phyloP scores from a whole-genome alignment of 2,329 filamentous ascomycete genomes.

The Dryadomyces quercus-mongolicae region DNA sequence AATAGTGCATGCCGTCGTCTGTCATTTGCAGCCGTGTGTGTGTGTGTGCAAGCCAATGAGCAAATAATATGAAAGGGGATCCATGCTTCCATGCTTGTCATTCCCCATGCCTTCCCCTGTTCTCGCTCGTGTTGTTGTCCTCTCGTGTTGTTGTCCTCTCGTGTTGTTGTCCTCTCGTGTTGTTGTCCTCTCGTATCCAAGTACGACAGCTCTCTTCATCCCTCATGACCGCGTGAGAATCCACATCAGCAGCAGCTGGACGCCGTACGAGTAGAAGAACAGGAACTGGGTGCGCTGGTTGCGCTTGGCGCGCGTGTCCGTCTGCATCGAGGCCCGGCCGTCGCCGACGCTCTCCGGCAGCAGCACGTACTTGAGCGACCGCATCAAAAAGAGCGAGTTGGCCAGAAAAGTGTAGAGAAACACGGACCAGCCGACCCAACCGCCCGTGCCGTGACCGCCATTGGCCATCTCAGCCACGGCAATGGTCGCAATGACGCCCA shows the following conservation, averaged over 20 bases:
- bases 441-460: conserved; percentile 68
- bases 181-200: too few relatives aligned
- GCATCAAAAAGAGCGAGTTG: conserved; percentile 90
- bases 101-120: too few relatives aligned
- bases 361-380: conserved; percentile 90
- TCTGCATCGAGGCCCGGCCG: conserved; percentile 51
- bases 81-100: too few relatives aligned
- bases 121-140: too few relatives aligned
- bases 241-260: conserved; percentile 96
- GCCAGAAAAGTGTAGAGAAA: conserved; percentile 89
- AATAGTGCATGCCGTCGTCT: too few relatives aligned
- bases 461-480: conserved; percentile 67
- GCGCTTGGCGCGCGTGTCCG: conserved; percentile 71
- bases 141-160: too few relatives aligned
- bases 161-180: too few relatives aligned
- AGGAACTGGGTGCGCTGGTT: conserved; percentile 85
- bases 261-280: conserved; percentile 86
- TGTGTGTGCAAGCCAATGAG: too few relatives aligned
- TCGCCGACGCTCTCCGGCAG: conserved; percentile 69
- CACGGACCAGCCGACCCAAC: conserved; percentile 78
- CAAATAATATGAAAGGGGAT: too few relatives aligned
- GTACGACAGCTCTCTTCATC: too few relatives aligned
- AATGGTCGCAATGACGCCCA: conserved; percentile 86
- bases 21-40: too few relatives aligned
- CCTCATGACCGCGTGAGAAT: conserved; percentile 38